Evolutionary conservation across 106 monocot species (phyloP), one percentile per base, ranked within the genome.

Genomic region (Posidonia australis): DNA sequence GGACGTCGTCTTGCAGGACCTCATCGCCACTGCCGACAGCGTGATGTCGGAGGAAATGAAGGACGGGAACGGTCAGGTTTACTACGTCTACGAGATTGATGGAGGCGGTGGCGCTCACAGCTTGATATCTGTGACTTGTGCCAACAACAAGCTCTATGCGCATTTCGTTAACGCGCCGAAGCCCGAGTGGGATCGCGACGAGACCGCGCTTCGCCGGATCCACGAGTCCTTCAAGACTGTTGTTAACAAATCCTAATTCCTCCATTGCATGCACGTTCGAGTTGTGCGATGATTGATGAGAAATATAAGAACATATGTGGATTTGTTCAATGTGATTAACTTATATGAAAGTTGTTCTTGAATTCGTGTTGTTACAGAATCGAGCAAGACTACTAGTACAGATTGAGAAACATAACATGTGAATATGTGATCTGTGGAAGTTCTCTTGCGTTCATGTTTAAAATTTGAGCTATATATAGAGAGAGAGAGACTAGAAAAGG

Each of bases 161-260:
- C 96, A 98, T 66, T 98, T 90, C 63, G 84, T 98, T 1, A 87
- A 64, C 21, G 96, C 96, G 24, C 90, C 87, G 23, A 90, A 77
- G 31, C 69, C 66, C 22, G 96, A 90, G 44, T 98, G 96, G 96
- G 75, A 60, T 14, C 77, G 82, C 51, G 96, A 98, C 67, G 66
- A 90, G 84, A 78, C 29, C 30, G 70, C 52, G 59, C 86, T 98
- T 58, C 70, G 80, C 10, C 70, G 66, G 27, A 65, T 98, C 57
- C 96, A 98, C 48, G 63, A 81, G 3, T 98, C 96, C 2, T 96
- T 96, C 82, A 78, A 73, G 68, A 98, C 96, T 11, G 73, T 87
- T n/a, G 29, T 7, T 36, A 4, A 22, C 18, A 30, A 53, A 25
- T 66, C 51, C 5, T 66, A 66, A 31, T 51, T 28, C 31, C 36